These are phyloP conservation scores for Exophiala xenobiotica DNA, from an alignment of 2,329 filamentous ascomycete species.

Conservation along the genomic window DNA sequence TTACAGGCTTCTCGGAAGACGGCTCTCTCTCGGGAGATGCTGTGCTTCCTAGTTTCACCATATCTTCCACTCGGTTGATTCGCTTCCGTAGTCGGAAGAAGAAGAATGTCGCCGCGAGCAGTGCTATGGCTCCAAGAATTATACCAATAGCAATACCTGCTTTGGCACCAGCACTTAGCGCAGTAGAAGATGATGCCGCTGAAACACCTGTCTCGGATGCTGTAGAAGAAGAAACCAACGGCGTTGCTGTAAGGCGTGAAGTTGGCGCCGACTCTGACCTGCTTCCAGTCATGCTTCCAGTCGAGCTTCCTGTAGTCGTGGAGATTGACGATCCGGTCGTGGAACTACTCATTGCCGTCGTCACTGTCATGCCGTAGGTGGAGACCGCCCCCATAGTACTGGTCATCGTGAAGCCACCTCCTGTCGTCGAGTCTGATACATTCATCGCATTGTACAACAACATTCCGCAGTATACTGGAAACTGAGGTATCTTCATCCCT, in stretches of 20 bases:
- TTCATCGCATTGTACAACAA: conserved; percentile 18
- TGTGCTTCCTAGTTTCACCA: conserved; percentile 7
- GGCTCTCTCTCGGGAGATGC: conserved; percentile 2
- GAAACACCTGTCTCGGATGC: not conserved
- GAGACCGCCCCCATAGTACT: conserved; percentile 16
- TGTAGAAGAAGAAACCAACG: conserved; percentile 1
- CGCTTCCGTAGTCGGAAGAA: conserved; percentile 4
- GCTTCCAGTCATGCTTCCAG: too few relatives aligned
- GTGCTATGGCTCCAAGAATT: conserved; percentile 11
- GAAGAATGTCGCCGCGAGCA: conserved; percentile 9
- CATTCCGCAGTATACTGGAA: conserved; percentile 17
- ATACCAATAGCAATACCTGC: conserved; percentile 20
- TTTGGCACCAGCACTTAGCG: conserved; percentile 16
- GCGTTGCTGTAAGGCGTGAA: too few relatives aligned
- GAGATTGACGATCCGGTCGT: not conserved
- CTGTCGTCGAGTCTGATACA: conserved; percentile 12
- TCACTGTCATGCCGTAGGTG: conserved; percentile 12
- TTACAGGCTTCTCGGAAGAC: conserved; percentile 1
- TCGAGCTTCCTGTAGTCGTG: not conserved
- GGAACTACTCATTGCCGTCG: conserved; percentile 3
- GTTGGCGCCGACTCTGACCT: too few relatives aligned
- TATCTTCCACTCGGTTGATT: conserved; percentile 4
- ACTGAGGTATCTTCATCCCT: conserved; percentile 18
- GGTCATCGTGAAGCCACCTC: conserved; percentile 18
- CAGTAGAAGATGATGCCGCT: not conserved